Base-by-base conservation (phyloP, 208 protist genomes). In the Borovskyia barvae region DNA sequence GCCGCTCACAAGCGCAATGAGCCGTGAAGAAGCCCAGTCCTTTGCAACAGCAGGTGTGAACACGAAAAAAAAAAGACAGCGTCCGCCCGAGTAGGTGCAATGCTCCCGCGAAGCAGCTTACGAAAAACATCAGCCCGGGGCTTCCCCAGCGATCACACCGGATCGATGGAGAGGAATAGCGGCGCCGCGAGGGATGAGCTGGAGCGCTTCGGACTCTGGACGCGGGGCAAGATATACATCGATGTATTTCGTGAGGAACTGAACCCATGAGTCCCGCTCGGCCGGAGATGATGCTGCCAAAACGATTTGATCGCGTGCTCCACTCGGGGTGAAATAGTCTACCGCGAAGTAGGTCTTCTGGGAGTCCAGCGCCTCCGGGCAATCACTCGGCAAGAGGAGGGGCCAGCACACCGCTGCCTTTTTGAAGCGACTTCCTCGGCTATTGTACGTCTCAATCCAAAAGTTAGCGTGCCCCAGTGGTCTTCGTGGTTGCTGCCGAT, bases 351-450 rank as follows among this genome's bases (percentile, higher is more conserved):
- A 89, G 14, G 54, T 71, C 28, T 69, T 62, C 25, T 3, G 40
- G 4, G 71, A 33, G 41, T 81, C 75, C 3, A 19, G 72, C 30
- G 69, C 72, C n/a, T 82, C 57, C 9, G 71, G 43, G 65, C 74
- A 84, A 47, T 87, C 85, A 26, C 82, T 74, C 14, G 72, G 62
- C 19, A 88, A 55, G 6, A 92, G 66, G 2, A 82, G 72, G 0
- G 81, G 81, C 77, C 81, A 87, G 71, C 81, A 89, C 36, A 83
- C 79, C 17, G 77, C 75, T 8, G 81, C 81, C 40, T 67, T 74
- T 39, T 81, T 78, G 52, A 92, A 87, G 35, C 74, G 70, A 51
- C 82, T 92, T 17, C 82, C 80, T 24, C 81, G 75, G 29, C 76
- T 87, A 61, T 89, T 89, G 35, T 35, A 41, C 20, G 79, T 83